phyloP scores from a whole-genome alignment of 345 rosid genomes.

The Heritiera fomes region DNA sequence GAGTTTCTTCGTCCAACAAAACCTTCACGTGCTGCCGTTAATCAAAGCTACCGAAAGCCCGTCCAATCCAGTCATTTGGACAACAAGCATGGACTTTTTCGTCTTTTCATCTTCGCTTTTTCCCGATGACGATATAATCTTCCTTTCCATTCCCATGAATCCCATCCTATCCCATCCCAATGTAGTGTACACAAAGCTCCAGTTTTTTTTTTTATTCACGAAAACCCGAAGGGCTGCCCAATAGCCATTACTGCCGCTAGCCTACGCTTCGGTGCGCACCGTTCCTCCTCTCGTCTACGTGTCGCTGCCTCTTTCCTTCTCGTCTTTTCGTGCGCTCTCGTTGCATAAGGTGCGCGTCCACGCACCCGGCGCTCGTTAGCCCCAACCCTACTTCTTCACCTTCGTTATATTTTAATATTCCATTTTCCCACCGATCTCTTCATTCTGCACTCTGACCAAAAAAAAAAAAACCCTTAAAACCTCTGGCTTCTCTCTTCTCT shows the following conservation, averaged over 20 bases:
- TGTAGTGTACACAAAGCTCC: background rate
- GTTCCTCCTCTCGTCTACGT: background rate
- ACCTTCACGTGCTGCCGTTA: background rate
- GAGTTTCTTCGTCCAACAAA: background rate
- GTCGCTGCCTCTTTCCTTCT: background rate
- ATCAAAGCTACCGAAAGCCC: background rate
- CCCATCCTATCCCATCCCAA: too few relatives aligned
- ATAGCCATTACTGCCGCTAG: background rate
- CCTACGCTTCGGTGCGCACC: background rate
- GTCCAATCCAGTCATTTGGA: background rate
- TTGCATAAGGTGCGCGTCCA: background rate
- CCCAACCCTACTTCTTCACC: too few relatives aligned
- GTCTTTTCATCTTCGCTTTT: background rate
- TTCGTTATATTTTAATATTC: too few relatives aligned
- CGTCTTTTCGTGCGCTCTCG: background rate
- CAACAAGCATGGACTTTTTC: background rate
- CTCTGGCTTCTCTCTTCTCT: background rate
- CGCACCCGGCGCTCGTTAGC: background rate
- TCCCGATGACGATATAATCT: background rate
- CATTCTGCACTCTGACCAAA: too few relatives aligned
- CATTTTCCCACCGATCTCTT: too few relatives aligned
- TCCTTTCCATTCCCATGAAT: background rate
- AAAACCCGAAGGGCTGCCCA: background rate
- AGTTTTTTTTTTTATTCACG: background rate
- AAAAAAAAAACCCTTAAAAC: too few relatives aligned